These are phyloP conservation scores for Colletotrichum endophyticum DNA, from an alignment of 2,329 filamentous ascomycete genomes.

Conservation along the genomic window DNA sequence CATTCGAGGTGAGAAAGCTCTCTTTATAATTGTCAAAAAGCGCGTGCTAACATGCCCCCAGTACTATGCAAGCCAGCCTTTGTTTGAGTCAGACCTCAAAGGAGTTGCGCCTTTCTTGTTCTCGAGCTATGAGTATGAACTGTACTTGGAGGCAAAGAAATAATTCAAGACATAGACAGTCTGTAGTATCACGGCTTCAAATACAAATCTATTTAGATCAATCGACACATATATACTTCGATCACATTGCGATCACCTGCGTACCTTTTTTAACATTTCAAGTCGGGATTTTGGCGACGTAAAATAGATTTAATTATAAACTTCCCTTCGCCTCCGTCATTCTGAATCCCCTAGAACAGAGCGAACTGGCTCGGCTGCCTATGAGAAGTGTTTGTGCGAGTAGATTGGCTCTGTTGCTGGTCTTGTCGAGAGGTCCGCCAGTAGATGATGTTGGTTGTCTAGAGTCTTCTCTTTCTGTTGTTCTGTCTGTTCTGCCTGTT, in stretches of 20 bases:
- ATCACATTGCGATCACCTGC: too few relatives aligned
- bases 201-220: background rate
- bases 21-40: background rate
- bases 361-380: too few relatives aligned
- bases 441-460: background rate
- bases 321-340: too few relatives aligned
- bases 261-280: too few relatives aligned
- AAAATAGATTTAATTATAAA: too few relatives aligned
- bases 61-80: constrained; percentile 28
- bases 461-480: background rate
- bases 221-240: background rate
- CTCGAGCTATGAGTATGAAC: constrained; percentile 27
- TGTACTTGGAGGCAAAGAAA: constrained; percentile 14
- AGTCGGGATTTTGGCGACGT: too few relatives aligned
- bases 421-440: too few relatives aligned
- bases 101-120: constrained; percentile 28
- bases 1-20: constrained; percentile 41
- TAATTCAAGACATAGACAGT: background rate
- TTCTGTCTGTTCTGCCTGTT: background rate
- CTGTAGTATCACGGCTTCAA: background rate
- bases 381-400: background rate
- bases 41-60: background rate
- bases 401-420: background rate
- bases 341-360: too few relatives aligned
- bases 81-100: constrained; percentile 29